These are phyloP conservation scores for Triticum turgidum DNA, from an alignment of 176 grass and related monocot genomes.

Conservation along the genomic window DNA sequence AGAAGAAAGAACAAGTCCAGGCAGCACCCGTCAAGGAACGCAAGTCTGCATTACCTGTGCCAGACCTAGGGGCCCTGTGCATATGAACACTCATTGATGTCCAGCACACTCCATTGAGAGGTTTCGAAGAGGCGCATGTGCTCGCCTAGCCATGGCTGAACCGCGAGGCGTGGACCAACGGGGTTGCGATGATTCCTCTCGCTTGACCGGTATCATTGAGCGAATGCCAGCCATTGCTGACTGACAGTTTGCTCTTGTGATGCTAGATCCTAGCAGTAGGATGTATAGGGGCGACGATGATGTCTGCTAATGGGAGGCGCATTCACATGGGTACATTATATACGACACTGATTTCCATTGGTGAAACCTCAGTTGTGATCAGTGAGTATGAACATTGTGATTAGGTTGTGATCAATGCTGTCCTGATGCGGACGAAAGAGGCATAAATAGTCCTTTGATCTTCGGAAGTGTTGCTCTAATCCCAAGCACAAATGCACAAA, in stretches of 20 bases:
- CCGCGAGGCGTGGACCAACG: not conserved
- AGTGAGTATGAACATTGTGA: not conserved
- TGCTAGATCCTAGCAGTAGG: not conserved
- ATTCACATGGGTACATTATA: not conserved
- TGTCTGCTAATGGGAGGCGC: not conserved
- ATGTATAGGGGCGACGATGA: not conserved
- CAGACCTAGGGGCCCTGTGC: constrained; percentile 73
- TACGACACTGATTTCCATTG: not conserved
- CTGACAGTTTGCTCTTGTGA: not conserved
- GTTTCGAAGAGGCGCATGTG: not conserved
- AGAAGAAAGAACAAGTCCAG: constrained; percentile 42
- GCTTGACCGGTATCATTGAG: not conserved
- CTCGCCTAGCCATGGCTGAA: not conserved
- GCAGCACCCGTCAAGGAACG: not conserved
- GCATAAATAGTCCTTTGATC: no score
- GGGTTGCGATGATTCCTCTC: not conserved
- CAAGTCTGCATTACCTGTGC: not conserved
- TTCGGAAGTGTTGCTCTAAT: no score
- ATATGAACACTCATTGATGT: constrained; percentile 34
- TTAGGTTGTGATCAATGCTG: no score
- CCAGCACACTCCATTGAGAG: not conserved
- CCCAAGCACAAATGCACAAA: no score
- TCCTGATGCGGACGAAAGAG: no score
- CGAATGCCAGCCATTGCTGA: not conserved
- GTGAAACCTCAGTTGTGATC: not conserved